phyloP scores from a whole-genome alignment of 2,329 filamentous ascomycete genomes.

The Ramularia endophylla region DNA sequence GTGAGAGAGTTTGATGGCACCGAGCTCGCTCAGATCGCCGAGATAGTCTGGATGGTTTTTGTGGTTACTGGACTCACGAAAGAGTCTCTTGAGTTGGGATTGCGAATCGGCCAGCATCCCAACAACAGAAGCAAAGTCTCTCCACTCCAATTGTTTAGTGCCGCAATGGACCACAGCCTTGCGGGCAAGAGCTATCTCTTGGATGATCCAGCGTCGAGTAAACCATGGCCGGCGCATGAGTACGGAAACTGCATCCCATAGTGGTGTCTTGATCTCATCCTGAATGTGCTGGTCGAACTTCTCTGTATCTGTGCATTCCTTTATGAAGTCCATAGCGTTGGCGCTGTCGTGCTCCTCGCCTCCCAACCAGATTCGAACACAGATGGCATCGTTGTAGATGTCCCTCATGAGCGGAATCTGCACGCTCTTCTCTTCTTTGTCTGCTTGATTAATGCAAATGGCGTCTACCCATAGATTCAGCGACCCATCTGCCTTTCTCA shows the following conservation, averaged over 20 bases:
- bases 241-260: slow-evolving; percentile 8
- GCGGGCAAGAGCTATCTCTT: slow-evolving; percentile 10
- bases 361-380: background rate
- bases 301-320: background rate
- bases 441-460: no score
- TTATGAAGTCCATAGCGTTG: background rate
- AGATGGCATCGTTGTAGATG: background rate
- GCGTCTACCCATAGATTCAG: background rate
- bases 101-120: slow-evolving; percentile 6
- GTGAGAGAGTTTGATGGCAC: slow-evolving; percentile 19
- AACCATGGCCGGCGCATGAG: slow-evolving; percentile 14
- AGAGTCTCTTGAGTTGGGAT: slow-evolving; percentile 10
- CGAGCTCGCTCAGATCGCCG: slow-evolving; percentile 17
- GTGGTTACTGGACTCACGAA: slow-evolving; percentile 5
- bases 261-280: background rate
- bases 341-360: background rate
- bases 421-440: background rate
- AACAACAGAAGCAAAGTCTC: slow-evolving; percentile 14
- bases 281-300: background rate
- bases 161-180: slow-evolving; percentile 19
- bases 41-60: slow-evolving; percentile 13
- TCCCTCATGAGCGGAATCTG: slow-evolving; percentile 1
- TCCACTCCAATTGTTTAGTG: slow-evolving; percentile 11
- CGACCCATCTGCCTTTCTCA: no score
- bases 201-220: slow-evolving; percentile 18